A percentile compares a stretch with the other conserved stretches of the same genome.
Evolutionary conservation across 2,329 filamentous ascomycete genomes (phyloP).

Genomic region (Colletotrichum theobromicola): DNA sequence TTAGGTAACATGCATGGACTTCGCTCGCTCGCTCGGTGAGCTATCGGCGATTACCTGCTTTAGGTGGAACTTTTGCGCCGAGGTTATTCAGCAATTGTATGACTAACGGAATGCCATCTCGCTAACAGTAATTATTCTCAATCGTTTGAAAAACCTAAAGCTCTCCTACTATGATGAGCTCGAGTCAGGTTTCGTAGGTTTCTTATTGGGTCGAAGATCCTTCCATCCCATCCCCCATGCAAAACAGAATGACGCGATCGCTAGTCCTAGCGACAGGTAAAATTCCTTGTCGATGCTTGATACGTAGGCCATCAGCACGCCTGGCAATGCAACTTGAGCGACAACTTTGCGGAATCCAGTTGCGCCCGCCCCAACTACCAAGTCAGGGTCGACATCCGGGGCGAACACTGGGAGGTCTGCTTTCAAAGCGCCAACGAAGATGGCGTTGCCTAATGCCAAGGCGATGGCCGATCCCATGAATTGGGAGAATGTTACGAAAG

Average conservation of each 20-base stretch:
- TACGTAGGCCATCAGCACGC: constrained; percentile 45
- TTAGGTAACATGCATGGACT: not conserved
- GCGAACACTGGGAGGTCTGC: not conserved
- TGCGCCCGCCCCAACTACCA: constrained; percentile 46
- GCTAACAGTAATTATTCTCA: not conserved
- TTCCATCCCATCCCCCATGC: constrained; percentile 52
- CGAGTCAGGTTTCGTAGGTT: constrained; percentile 7
- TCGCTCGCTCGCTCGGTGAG: not conserved
- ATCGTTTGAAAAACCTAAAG: not conserved
- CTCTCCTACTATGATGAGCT: not conserved
- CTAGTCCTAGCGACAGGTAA: constrained; percentile 33
- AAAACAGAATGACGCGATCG: constrained; percentile 35
- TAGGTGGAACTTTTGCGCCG: not conserved
- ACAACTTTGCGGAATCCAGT: constrained; percentile 41
- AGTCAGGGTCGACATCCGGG: constrained; percentile 26
- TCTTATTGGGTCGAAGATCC: constrained; percentile 43
- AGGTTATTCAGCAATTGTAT: not conserved
- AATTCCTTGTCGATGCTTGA: constrained; percentile 35
- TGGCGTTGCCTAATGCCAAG: constrained; percentile 27
- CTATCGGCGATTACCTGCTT: not conserved
- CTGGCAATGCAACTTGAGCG: constrained; percentile 29
- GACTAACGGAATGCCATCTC: not conserved
- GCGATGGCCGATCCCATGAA: constrained; percentile 27
- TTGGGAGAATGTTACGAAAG: constrained; percentile 28
- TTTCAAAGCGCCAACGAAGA: constrained; percentile 24